Conservation (phyloP, 75 land plant species). For the Isoetes taiwanensis region DNA sequence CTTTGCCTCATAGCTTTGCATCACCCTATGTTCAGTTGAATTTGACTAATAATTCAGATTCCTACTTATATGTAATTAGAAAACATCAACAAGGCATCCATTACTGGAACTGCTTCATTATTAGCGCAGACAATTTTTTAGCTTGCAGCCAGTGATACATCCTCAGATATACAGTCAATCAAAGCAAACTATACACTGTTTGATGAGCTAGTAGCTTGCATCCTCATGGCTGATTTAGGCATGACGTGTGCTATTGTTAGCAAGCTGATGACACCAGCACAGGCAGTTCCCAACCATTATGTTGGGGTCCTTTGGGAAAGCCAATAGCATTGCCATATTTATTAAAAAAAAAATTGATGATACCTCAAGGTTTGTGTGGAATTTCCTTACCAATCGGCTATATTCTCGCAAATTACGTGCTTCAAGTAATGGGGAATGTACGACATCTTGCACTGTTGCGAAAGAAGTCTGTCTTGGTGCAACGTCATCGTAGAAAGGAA, state of each 20-base stretch:
- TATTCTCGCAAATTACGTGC: neutral
- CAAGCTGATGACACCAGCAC: slow-evolving; percentile 44
- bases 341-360: slow-evolving; percentile 43
- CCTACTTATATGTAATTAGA: too few relatives aligned
- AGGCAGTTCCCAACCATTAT: slow-evolving; percentile 61
- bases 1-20: neutral
- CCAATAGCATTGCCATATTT: slow-evolving; percentile 35
- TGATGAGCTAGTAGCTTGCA: slow-evolving; percentile 58
- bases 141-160: slow-evolving; percentile 49
- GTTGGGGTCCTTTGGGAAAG: slow-evolving; percentile 74
- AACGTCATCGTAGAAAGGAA: slow-evolving; percentile 48
- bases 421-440: slow-evolving; percentile 22
- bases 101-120: slow-evolving; percentile 64
- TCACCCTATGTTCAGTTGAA: too few relatives aligned
- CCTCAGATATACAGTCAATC: slow-evolving; percentile 40
- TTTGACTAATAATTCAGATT: too few relatives aligned
- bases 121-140: slow-evolving; percentile 64
- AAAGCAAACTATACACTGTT: slow-evolving; percentile 66
- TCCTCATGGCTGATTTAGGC: slow-evolving; percentile 64
- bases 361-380: slow-evolving; percentile 78
- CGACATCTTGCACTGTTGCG: slow-evolving; percentile 33
- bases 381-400: slow-evolving; percentile 65
- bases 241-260: slow-evolving; percentile 59
- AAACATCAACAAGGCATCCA: slow-evolving; percentile 56
- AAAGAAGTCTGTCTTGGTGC: slow-evolving; percentile 66